Conservation (phyloP, 306 rosid species). For the Lathyrus sativus region DNA sequence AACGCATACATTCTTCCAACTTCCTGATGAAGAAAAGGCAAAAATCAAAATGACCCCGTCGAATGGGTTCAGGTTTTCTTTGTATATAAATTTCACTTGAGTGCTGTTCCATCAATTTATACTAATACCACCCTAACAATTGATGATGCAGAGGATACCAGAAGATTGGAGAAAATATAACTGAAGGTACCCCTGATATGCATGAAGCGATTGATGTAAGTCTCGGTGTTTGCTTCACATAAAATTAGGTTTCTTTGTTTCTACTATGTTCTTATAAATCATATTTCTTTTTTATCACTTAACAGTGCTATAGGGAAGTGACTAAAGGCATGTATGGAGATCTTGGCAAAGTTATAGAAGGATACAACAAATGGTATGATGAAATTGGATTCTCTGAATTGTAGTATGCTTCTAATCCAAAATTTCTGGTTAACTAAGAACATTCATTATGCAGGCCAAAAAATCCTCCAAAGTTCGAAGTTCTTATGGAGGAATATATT, state of each 20-base stretch:
- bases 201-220: conserved; percentile 97
- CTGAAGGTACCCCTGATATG: conserved; percentile 79
- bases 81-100: conserved; percentile 24
- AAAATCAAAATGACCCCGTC: conserved; percentile 72
- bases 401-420: not conserved
- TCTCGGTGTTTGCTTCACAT: conserved; percentile 29
- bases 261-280: conserved; percentile 12
- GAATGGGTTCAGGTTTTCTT: conserved; percentile 70
- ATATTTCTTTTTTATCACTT: conserved; percentile 21
- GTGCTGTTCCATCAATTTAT: conserved; percentile 15
- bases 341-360: conserved; percentile 88
- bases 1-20: conserved; percentile 65
- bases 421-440: not conserved
- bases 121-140: conserved; percentile 31
- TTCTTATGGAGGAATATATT: conserved; percentile 73
- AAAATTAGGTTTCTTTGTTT: conserved; percentile 28
- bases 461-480: conserved; percentile 63
- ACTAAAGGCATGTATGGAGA: conserved; percentile 78
- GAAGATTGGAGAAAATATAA: conserved; percentile 77
- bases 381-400: conserved; percentile 21
- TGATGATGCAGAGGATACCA: conserved; percentile 82
- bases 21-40: conserved; percentile 78
- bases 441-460: conserved; percentile 60
- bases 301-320: conserved; percentile 83
- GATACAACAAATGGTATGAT: conserved; percentile 81